These are phyloP conservation scores for Hygrocybe punicea DNA, from an alignment of 768 basidiomycete species.

Conservation along the genomic window DNA sequence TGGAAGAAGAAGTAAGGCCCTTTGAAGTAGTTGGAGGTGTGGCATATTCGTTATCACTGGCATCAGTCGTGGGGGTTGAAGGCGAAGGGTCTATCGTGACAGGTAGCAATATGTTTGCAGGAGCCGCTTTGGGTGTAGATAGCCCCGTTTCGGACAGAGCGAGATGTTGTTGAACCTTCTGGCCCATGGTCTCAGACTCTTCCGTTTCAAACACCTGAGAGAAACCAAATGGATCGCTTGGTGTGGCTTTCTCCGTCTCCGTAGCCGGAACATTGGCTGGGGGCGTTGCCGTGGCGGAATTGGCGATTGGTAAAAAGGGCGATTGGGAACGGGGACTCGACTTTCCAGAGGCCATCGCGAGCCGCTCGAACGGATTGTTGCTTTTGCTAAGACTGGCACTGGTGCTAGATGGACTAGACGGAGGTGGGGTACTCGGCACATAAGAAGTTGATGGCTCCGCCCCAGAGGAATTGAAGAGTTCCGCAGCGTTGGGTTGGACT, in stretches of 20 bases:
- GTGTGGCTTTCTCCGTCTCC: constrained; percentile 14
- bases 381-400: constrained; percentile 49
- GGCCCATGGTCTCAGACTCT: constrained; percentile 3
- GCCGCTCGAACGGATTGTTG: constrained; percentile 87
- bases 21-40: constrained; percentile 54
- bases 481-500: constrained; percentile 15
- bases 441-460: constrained; percentile 56
- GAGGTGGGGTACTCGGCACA: constrained; percentile 68
- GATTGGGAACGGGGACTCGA: constrained; percentile 52
- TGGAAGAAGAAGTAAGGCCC: neutral
- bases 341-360: constrained; percentile 48
- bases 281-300: constrained; percentile 37
- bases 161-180: constrained; percentile 15
- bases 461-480: constrained; percentile 5
- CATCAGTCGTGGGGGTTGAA: constrained; percentile 21
- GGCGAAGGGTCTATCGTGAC: constrained; percentile 18
- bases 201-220: constrained; percentile 30
- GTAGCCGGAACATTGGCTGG: constrained; percentile 28
- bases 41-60: constrained; percentile 48
- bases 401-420: constrained; percentile 49
- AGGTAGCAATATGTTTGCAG: constrained; percentile 18
- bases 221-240: constrained; percentile 55
- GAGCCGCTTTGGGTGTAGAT: constrained; percentile 15
- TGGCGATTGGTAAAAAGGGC: constrained; percentile 54
- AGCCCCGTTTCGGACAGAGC: neutral